A percentile compares a stretch with the other conserved stretches of the same genome.
Evolutionary conservation across 148 eudicot genomes (phyloP).

Genomic region (Dianthus caryophyllus): DNA sequence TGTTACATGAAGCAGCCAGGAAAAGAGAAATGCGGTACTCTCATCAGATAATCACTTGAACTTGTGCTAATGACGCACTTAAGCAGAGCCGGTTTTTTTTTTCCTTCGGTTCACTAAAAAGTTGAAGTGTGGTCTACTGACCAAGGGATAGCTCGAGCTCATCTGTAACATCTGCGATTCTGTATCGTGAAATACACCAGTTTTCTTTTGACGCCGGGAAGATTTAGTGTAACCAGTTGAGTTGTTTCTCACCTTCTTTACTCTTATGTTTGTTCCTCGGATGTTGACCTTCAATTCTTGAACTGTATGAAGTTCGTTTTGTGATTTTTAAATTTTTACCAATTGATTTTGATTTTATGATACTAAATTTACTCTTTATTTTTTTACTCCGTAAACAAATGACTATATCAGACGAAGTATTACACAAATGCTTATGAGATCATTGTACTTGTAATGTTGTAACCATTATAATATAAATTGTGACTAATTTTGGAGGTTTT

Average conservation of each 20-base stretch:
- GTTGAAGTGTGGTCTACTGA: no score
- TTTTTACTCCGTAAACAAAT: no score
- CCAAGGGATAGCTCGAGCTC: background rate
- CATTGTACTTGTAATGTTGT: no score
- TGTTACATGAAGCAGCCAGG: slow-evolving; percentile 74
- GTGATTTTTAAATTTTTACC: background rate
- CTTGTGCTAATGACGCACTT: slow-evolving; percentile 10
- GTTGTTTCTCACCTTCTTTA: background rate
- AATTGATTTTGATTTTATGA: no score
- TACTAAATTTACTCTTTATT: no score
- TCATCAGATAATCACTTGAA: slow-evolving; percentile 5
- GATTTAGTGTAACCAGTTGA: slow-evolving; percentile 20
- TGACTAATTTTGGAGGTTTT: no score
- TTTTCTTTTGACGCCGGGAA: background rate
- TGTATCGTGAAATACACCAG: slow-evolving; percentile 6
- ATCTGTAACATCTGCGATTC: background rate
- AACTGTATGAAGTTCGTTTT: background rate
- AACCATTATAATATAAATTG: no score
- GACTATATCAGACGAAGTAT: no score
- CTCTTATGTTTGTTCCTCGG: background rate
- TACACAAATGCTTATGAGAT: no score
- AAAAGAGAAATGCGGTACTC: slow-evolving; percentile 74
- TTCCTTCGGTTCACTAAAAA: no score
- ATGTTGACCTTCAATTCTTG: background rate
- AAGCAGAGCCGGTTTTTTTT: background rate